phyloP scores from a whole-genome alignment of 2,329 filamentous ascomycete genomes.

The Colletotrichum karsti region DNA sequence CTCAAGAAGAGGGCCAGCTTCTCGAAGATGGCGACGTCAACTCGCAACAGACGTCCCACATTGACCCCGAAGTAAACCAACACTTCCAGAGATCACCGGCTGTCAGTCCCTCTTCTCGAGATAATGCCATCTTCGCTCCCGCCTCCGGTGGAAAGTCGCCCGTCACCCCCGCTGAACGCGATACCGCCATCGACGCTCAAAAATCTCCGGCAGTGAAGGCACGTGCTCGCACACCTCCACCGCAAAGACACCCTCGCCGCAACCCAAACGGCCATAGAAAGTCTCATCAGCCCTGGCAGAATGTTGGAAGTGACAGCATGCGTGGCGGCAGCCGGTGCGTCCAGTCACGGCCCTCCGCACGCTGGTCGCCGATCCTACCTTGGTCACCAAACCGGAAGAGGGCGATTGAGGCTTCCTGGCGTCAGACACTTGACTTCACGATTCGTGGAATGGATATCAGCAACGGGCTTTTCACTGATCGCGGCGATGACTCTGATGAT shows the following conservation, averaged over 20 bases:
- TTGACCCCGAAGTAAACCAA: background rate
- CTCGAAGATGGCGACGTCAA: background rate
- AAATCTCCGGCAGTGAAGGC: background rate
- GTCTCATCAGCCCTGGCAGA: background rate
- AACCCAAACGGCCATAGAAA: no score
- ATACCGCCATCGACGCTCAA: background rate
- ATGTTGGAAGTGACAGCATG: background rate
- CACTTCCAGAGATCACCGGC: background rate
- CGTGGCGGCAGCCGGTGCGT: background rate
- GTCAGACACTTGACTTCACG: background rate
- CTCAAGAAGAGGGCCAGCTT: background rate
- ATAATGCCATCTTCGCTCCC: background rate
- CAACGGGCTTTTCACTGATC: background rate
- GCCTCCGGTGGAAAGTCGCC: no score
- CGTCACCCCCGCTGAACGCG: no score
- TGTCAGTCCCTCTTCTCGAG: background rate
- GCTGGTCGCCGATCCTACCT: slow-evolving; percentile 1
- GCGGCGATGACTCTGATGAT: background rate
- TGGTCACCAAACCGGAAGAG: slow-evolving; percentile 6
- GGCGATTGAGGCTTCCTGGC: background rate
- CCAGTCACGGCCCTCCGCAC: background rate
- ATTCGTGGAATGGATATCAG: background rate
- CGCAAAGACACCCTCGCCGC: background rate
- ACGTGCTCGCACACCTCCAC: background rate
- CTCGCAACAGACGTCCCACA: background rate